Evolutionary conservation across 2,329 filamentous ascomycete genomes (phyloP).

Genomic region (Colletotrichum liriopes): DNA sequence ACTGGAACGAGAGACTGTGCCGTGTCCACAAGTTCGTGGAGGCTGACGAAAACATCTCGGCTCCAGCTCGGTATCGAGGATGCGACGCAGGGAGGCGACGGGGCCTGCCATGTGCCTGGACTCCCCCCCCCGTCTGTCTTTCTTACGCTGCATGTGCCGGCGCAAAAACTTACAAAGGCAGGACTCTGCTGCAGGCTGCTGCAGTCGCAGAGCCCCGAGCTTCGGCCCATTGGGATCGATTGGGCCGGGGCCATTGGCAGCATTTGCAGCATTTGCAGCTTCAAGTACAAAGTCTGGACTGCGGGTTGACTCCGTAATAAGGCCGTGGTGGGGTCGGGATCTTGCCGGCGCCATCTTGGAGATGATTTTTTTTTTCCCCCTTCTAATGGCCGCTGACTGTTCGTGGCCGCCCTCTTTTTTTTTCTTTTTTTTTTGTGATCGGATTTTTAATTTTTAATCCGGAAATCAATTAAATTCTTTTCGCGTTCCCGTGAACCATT

Average conservation of each 20-base stretch:
- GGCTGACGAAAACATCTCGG: constrained; percentile 32
- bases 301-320: constrained; percentile 14
- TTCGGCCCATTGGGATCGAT: background rate
- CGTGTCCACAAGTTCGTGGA: constrained; percentile 18
- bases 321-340: background rate
- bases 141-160: too few relatives aligned
- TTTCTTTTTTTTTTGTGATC: background rate
- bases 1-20: too few relatives aligned
- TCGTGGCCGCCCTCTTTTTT: background rate
- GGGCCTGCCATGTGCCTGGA: too few relatives aligned
- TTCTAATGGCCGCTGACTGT: background rate
- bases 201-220: background rate
- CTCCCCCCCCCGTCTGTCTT: too few relatives aligned
- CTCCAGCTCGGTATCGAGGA: constrained; percentile 27
- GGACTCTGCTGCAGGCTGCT: background rate
- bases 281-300: constrained; percentile 6
- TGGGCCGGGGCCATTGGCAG: background rate
- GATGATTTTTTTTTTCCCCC: background rate
- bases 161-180: background rate
- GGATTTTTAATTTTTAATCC: background rate
- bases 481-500: background rate
- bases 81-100: too few relatives aligned
- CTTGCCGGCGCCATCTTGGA: background rate
- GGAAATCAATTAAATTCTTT: background rate
- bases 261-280: background rate